phyloP scores from a whole-genome alignment of 2,329 filamentous ascomycete genomes.

The Pyrenophora graminea region DNA sequence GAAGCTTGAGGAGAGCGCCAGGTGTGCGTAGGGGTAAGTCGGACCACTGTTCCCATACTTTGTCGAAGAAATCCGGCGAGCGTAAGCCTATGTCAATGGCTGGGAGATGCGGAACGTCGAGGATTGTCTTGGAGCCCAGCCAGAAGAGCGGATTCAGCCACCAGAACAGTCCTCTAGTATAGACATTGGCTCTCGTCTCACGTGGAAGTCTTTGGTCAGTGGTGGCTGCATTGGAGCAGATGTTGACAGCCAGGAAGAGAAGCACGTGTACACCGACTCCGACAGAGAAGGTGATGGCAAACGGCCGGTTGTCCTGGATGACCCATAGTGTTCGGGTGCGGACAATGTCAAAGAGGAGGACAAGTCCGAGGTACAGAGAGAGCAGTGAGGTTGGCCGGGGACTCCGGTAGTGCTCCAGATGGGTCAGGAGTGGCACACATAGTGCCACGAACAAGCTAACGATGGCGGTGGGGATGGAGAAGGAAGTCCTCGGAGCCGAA shows the following conservation, averaged over 20 bases:
- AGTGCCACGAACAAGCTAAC: background rate
- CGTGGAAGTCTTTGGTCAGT: background rate
- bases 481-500: background rate
- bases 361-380: background rate
- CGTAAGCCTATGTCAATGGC: background rate
- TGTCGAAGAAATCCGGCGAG: background rate
- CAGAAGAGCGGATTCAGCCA: conserved; percentile 2
- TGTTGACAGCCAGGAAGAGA: conserved; percentile 1
- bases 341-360: background rate
- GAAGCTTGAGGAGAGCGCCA: conserved; percentile 48
- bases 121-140: background rate
- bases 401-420: background rate
- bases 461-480: background rate
- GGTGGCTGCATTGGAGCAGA: background rate
- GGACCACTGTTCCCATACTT: background rate
- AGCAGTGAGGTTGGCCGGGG: background rate
- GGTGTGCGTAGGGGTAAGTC: background rate
- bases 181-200: background rate
- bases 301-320: background rate
- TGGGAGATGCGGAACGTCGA: background rate
- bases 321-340: background rate
- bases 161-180: background rate
- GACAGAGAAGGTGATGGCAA: background rate
- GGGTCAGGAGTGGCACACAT: background rate
- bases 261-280: background rate